Conservation (phyloP, 2,329 filamentous ascomycete genomes). For the Fusarium xyrophilum region DNA sequence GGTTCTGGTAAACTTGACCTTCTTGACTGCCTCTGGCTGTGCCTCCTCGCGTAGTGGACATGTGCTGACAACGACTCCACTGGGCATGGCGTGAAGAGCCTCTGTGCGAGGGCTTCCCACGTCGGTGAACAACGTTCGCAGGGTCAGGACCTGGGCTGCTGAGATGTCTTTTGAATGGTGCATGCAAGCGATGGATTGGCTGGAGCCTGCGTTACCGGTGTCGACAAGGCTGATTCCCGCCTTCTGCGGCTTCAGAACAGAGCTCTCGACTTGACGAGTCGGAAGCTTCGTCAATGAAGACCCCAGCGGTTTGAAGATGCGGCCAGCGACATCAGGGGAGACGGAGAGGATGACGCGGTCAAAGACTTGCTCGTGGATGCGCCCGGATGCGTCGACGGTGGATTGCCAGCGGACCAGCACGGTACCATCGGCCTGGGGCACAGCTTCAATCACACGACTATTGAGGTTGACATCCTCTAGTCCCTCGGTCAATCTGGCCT, state of each 20-base stretch:
- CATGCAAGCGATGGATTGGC: conserved; percentile 32
- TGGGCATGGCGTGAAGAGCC: conserved; percentile 58
- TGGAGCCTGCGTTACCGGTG: neutral
- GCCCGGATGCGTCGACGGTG: conserved; percentile 5
- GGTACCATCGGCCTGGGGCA: conserved; percentile 28
- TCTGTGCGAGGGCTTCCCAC: conserved; percentile 51
- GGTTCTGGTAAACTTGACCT: conserved; percentile 59
- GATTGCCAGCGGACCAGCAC: conserved; percentile 48
- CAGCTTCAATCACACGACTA: conserved; percentile 48
- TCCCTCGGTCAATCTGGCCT: conserved; percentile 52
- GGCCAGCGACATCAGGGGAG: conserved; percentile 59
- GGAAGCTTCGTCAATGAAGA: conserved; percentile 53
- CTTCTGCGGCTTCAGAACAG: conserved; percentile 46
- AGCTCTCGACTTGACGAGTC: conserved; percentile 55
- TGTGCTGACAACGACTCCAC: conserved; percentile 61
- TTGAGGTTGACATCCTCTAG: conserved; percentile 51
- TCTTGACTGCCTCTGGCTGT: conserved; percentile 51
- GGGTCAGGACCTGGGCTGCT: conserved; percentile 45
- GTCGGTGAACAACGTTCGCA: conserved; percentile 47
- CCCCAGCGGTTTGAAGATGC: conserved; percentile 54
- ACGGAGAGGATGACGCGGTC: conserved; percentile 62
- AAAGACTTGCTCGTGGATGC: conserved; percentile 48
- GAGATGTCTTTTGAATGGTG: conserved; percentile 39
- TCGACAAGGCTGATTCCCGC: conserved; percentile 2
- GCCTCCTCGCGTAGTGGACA: conserved; percentile 51